Percentiles rank a stretch among this genome's conserved stretches.
phyloP scores from a whole-genome alignment of 768 basidiomycete species.

The Lactifluus pinguis region DNA sequence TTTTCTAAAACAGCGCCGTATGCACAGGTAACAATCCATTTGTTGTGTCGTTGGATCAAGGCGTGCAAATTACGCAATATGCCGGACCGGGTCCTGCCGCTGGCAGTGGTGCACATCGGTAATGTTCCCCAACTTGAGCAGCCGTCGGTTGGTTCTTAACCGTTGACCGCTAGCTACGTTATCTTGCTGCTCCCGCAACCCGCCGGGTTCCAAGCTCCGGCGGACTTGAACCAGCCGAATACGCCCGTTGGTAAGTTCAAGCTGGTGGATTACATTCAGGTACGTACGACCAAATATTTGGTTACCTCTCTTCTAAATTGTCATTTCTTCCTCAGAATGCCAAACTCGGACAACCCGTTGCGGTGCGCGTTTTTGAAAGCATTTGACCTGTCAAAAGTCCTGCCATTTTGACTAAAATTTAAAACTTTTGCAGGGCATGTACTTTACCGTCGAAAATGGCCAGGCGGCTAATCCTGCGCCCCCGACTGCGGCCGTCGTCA shows the following conservation, averaged over 20 bases:
- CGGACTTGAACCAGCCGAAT: constrained; percentile 41
- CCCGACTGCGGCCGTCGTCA: constrained; percentile 54
- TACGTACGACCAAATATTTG: constrained; percentile 21
- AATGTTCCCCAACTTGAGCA: not conserved
- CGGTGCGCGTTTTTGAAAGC: constrained; percentile 35
- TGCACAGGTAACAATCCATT: not conserved
- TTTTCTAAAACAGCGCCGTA: not conserved
- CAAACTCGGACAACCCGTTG: constrained; percentile 50
- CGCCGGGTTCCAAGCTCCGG: constrained; percentile 49
- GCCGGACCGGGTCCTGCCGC: constrained; percentile 62
- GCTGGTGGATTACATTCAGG: constrained; percentile 49
- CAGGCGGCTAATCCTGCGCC: constrained; percentile 41
- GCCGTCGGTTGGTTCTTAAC: not conserved
- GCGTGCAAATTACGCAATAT: constrained; percentile 50
- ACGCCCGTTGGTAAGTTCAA: constrained; percentile 47
- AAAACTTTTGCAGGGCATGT: constrained; percentile 45
- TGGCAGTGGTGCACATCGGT: constrained; percentile 73
- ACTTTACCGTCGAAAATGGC: constrained; percentile 68
- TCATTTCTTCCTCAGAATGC: constrained; percentile 29
- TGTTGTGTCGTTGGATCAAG: constrained; percentile 36
- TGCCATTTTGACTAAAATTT: not conserved
- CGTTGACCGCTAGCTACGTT: constrained; percentile 43
- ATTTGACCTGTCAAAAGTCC: not conserved
- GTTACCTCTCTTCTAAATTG: not conserved
- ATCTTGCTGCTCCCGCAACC: constrained; percentile 60